Evolutionary conservation across 805 yeast species (phyloP), one percentile per base, ranked within the genome.

Genomic region (Candida oleophila): DNA sequence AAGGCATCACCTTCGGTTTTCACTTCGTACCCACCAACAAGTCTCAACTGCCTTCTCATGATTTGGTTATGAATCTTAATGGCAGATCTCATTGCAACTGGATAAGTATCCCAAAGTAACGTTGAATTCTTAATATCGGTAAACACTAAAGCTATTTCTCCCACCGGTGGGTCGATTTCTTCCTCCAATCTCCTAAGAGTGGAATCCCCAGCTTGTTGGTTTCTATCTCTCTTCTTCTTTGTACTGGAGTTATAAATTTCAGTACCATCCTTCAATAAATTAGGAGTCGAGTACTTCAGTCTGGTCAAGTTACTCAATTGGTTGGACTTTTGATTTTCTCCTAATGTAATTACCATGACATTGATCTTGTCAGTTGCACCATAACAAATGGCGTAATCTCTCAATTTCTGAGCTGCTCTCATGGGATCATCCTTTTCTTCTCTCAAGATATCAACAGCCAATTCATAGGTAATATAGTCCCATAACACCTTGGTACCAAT

Each of bases 1-100:
- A 94, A 94, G 0, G 99, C 96, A 74, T 94, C 99, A 61, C 99
- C 99, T 81, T 94, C 99, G 1, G 97, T 94, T 64, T 94, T 94
- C 22, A 94, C 99, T 64, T 94, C 99, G 62, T 94, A 94, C 2
- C 99, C 99, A 32, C 98, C 97, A 60, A 88, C 89, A 41, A 91
- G 84, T 55, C 97, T 79, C 51, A 94, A 69, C 55, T 89, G 95
- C 42, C 98, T 80, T 60, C 99, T 82, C 99, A 94, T 94, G 25
- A 94, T 80, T 19, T 88, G 80, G 61, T 94, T 94, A 66, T 94
- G 99, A 3, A 89, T 86, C 66, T 90, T 89, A 60, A 94, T 94
- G 0, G 99, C 98, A 2, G 96, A 85, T 64, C 97, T 76, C 99
- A 94, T 94, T 0, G 97, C 96, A 43, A 82, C 80, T 2, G 97